phyloP scores from a whole-genome alignment of 768 basidiomycete species.

The Mycena vulgaris region DNA sequence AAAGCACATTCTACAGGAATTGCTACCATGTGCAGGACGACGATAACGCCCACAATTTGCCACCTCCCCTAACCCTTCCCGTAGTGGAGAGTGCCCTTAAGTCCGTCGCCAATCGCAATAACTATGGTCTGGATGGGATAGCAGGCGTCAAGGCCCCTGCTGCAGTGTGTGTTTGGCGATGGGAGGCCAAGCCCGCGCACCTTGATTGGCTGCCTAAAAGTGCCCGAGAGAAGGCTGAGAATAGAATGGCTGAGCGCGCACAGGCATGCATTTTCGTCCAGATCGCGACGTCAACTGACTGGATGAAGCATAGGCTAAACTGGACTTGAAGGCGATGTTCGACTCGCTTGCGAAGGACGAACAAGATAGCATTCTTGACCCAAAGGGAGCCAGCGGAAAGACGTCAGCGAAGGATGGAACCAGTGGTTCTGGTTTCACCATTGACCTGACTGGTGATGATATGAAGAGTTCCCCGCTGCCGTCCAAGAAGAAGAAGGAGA shows the following conservation, averaged over 20 bases:
- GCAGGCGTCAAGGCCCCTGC: conserved; percentile 70
- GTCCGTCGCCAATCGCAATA: conserved; percentile 73
- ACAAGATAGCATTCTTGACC: conserved; percentile 68
- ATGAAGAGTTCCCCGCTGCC: conserved; percentile 43
- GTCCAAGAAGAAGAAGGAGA: conserved; percentile 52
- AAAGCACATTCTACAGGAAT: conserved; percentile 78
- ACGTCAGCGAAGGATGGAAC: conserved; percentile 42
- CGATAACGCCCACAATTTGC: conserved; percentile 59
- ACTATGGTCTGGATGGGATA: conserved; percentile 82
- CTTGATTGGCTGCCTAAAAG: conserved; percentile 79
- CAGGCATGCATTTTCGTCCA: conserved; percentile 61
- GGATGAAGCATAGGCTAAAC: conserved; percentile 65
- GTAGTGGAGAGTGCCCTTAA: conserved; percentile 78
- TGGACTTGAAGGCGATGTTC: conserved; percentile 69
- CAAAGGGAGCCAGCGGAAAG: conserved; percentile 60
- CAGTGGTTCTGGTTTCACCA: conserved; percentile 32
- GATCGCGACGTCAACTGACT: conserved; percentile 8
- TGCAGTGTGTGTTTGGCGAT: conserved; percentile 84
- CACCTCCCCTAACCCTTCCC: conserved; percentile 62
- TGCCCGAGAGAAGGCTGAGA: conserved; percentile 72
- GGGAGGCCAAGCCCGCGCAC: conserved; percentile 81
- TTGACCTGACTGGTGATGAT: conserved; percentile 46
- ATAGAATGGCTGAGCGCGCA: conserved; percentile 73
- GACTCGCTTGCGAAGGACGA: conserved; percentile 72
- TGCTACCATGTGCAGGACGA: conserved; percentile 78